phyloP scores from a whole-genome alignment of 1,284 basidiomycete genomes.

The Ceratobasidium theobromae region DNA sequence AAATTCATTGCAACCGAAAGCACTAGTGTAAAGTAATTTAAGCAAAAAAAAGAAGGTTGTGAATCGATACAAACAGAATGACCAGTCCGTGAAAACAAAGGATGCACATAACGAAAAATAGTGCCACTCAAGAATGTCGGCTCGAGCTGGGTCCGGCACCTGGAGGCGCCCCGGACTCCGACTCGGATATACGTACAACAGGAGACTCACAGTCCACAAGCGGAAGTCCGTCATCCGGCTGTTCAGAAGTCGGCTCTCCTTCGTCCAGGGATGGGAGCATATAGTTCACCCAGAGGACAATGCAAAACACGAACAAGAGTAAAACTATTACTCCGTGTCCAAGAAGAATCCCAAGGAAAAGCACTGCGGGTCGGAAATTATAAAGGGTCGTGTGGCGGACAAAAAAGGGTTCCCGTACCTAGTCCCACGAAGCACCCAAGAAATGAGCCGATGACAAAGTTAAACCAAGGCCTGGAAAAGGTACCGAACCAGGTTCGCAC shows the following conservation, averaged over 20 bases:
- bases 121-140: no score
- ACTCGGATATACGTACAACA: constrained; percentile 7
- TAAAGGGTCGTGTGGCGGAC: background rate
- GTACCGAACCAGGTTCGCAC: constrained; percentile 20
- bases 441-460: constrained; percentile 3
- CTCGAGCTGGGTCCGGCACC: constrained; percentile 20
- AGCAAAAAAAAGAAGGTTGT: no score
- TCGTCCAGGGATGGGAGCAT: constrained; percentile 9
- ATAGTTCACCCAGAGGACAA: constrained; percentile 62
- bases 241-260: background rate
- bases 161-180: constrained; percentile 2
- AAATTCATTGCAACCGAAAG: no score
- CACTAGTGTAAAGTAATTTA: no score
- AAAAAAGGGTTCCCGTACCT: background rate
- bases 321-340: constrained; percentile 60
- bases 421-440: constrained; percentile 8
- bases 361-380: background rate
- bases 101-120: no score
- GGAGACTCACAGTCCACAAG: constrained; percentile 30
- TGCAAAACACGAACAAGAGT: constrained; percentile 75
- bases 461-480: constrained; percentile 27
- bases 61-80: no score
- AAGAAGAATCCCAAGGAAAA: constrained; percentile 16
- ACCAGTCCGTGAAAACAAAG: no score
- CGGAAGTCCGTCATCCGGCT: constrained; percentile 18